phyloP scores from a whole-genome alignment of 176 grass and related monocot genomes.

The Typha latifolia region DNA sequence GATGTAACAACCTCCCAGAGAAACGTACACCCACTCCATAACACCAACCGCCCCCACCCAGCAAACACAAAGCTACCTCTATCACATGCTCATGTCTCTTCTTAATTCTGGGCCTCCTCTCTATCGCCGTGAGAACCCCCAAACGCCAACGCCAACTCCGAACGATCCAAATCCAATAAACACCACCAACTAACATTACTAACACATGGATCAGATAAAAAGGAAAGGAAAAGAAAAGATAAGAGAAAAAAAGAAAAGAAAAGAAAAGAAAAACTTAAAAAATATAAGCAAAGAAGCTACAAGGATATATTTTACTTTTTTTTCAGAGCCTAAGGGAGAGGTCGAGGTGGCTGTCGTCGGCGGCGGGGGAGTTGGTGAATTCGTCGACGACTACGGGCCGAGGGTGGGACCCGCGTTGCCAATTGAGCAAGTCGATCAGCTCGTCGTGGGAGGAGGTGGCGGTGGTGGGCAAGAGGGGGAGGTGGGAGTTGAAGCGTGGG shows the following conservation, averaged over 20 bases:
- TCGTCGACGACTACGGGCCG: background rate
- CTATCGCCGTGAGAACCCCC: no score
- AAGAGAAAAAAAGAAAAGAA: background rate
- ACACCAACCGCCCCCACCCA: slow-evolving; percentile 15
- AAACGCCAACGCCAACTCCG: no score
- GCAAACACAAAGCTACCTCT: slow-evolving; percentile 19
- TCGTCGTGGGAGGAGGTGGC: slow-evolving; percentile 20
- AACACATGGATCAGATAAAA: background rate
- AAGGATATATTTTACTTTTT: no score
- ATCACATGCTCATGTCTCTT: slow-evolving; percentile 17
- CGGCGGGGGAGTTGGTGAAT: background rate
- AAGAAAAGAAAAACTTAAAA: background rate
- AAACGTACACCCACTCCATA: slow-evolving; percentile 21
- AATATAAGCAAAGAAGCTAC: background rate
- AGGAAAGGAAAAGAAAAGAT: background rate
- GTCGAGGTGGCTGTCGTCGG: slow-evolving; percentile 5
- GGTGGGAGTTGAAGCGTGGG: slow-evolving; percentile 25
- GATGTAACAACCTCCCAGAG: slow-evolving; percentile 26
- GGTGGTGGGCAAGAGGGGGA: slow-evolving; percentile 13
- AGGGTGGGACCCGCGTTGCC: slow-evolving; percentile 26
- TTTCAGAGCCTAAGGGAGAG: slow-evolving; percentile 14
- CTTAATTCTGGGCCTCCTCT: background rate
- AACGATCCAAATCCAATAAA: background rate
- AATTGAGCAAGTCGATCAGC: slow-evolving; percentile 41
- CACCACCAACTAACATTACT: background rate